Evolutionary conservation across 116 monocot genomes (phyloP).

Genomic region (Trichopus zeylanicus): DNA sequence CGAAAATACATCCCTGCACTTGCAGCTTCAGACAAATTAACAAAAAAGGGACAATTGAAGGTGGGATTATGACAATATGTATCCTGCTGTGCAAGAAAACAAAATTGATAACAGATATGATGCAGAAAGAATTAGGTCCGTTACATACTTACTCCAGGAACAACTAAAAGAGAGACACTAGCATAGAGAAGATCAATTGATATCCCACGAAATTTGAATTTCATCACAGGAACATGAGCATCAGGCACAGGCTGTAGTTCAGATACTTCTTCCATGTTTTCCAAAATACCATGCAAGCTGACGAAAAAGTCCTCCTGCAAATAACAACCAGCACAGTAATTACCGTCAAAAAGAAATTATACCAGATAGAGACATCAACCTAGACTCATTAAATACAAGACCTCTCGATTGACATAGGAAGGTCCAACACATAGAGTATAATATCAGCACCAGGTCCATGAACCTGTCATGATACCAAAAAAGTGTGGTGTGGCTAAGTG

Average conservation of each 20-base stretch:
- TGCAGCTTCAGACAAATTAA: no score
- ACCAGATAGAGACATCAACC: not conserved
- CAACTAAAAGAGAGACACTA: conserved; percentile 73
- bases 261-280: conserved; percentile 66
- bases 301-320: conserved; percentile 93
- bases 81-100: no score
- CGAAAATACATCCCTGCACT: no score
- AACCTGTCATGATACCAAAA: conserved; percentile 41
- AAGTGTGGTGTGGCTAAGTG: not conserved
- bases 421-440: conserved; percentile 94
- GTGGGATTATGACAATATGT: no score
- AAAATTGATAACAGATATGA: not conserved
- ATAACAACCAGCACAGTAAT: conserved; percentile 8
- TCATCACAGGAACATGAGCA: conserved; percentile 99
- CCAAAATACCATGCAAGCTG: conserved; percentile 73
- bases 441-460: conserved; percentile 94
- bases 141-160: conserved; percentile 67
- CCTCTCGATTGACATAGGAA: conserved; percentile 98
- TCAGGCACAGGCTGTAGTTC: conserved; percentile 94
- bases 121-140: no score
- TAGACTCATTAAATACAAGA: conserved; percentile 5
- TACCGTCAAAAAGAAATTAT: not conserved
- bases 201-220: conserved; percentile 85
- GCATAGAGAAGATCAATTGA: conserved; percentile 99
- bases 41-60: no score